Conservation (phyloP, 192 early-diverging fungal genomes). For the Oehlia diaphana region DNA sequence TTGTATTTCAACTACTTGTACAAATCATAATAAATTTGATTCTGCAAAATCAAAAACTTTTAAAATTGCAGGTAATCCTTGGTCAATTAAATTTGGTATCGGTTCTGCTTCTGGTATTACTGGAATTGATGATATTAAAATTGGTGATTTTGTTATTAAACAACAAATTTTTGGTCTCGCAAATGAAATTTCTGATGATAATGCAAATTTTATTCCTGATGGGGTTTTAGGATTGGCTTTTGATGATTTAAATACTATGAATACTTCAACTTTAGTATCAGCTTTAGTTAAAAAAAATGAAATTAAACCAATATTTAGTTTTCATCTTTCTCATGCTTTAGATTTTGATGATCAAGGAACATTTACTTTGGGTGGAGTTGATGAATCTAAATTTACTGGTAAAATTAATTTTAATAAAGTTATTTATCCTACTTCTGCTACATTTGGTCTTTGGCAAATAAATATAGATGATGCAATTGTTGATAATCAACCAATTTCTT, state of each 20-base stretch:
- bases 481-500: background rate
- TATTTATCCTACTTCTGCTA: too few species aligned
- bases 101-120: conserved; percentile 38
- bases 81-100: conserved; percentile 37
- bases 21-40: conserved; percentile 34
- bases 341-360: conserved; percentile 10
- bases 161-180: conserved; percentile 41
- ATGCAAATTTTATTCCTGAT: conserved; percentile 48
- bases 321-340: conserved; percentile 45
- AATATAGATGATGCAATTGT: conserved; percentile 1
- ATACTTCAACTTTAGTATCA: conserved; percentile 44
- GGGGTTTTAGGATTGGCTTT: conserved; percentile 62
- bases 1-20: conserved; percentile 32
- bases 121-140: conserved; percentile 30
- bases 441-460: background rate
- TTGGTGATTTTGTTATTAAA: conserved; percentile 18
- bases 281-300: conserved; percentile 50
- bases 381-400: background rate
- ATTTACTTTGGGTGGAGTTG: conserved; percentile 9
- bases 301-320: conserved; percentile 60
- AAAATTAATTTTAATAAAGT: background rate
- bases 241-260: conserved; percentile 31
- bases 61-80: conserved; percentile 4
- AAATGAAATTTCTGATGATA: conserved; percentile 47
- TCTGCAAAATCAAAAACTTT: conserved; percentile 31